Percentiles rank a stretch among this genome's conserved stretches.
phyloP scores from a whole-genome alignment of 768 basidiomycete species.

The Suillus subluteus region DNA sequence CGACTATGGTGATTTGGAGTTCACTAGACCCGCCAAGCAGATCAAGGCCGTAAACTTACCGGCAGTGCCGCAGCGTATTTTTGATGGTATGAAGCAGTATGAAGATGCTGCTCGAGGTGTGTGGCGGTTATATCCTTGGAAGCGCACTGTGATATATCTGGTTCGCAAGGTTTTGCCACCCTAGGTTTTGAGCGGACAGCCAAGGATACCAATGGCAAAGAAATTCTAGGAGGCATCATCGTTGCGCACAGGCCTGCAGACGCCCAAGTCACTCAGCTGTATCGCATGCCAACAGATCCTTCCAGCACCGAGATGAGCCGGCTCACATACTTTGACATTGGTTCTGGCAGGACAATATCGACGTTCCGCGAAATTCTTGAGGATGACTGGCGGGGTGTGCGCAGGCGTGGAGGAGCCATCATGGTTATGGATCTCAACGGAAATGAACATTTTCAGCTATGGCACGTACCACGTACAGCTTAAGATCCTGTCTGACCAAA shows the following conservation, averaged over 20 bases:
- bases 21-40: conserved; percentile 39
- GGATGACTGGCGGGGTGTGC: conserved; percentile 46
- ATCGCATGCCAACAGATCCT: conserved; percentile 36
- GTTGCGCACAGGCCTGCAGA: conserved; percentile 43
- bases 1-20: conserved; percentile 37
- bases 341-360: conserved; percentile 39
- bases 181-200: conserved; percentile 31
- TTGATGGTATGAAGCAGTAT: conserved; percentile 41
- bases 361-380: conserved; percentile 36
- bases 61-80: conserved; percentile 35
- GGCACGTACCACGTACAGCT: conserved; percentile 26
- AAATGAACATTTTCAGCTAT: conserved; percentile 46
- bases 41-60: conserved; percentile 44
- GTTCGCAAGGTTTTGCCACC: conserved; percentile 29
- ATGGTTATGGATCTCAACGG: conserved; percentile 46
- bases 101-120: conserved; percentile 42
- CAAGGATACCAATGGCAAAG: conserved; percentile 16
- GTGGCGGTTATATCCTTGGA: neutral
- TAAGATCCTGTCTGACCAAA: neutral
- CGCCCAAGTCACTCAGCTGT: conserved; percentile 42
- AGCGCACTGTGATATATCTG: neutral
- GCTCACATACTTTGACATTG: conserved; percentile 45
- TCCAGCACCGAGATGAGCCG: conserved; percentile 32
- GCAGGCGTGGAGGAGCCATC: conserved; percentile 39
- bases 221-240: conserved; percentile 30